phyloP scores from a whole-genome alignment of 345 rosid genomes.

The Euphorbia peplus region DNA sequence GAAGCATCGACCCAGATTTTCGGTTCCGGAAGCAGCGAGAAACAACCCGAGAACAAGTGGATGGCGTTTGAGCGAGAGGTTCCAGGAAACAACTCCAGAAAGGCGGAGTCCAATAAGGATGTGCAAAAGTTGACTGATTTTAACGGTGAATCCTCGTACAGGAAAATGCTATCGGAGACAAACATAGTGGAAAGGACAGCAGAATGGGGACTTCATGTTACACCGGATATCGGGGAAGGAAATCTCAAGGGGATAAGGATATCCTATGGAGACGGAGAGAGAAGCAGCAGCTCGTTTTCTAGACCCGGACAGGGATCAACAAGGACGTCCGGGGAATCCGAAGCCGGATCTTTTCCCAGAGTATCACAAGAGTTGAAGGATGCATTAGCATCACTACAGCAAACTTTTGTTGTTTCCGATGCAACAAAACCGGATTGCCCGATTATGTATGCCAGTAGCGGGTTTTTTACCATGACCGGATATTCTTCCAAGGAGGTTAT shows the following conservation, averaged over 20 bases:
- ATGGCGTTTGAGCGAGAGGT: conserved; percentile 53
- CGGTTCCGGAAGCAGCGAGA: conserved; percentile 16
- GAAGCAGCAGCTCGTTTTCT: conserved; percentile 36
- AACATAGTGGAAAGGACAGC: conserved; percentile 67
- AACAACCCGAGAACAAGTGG: conserved; percentile 47
- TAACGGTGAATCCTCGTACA: conserved; percentile 8
- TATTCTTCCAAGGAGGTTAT: conserved; percentile 74
- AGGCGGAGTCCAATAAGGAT: too few species aligned
- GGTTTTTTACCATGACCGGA: conserved; percentile 92
- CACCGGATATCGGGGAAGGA: conserved; percentile 43
- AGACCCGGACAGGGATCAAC: conserved; percentile 34
- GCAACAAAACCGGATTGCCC: conserved; percentile 88
- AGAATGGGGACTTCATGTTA: conserved; percentile 81
- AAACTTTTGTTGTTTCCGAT: conserved; percentile 94
- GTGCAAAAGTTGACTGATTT: too few species aligned
- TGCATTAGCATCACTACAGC: conserved; percentile 83
- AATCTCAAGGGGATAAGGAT: conserved; percentile 38
- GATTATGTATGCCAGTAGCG: conserved; percentile 88
- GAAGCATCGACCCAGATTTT: not conserved
- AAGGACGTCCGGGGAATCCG: conserved; percentile 67
- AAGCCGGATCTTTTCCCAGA: conserved; percentile 53
- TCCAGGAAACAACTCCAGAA: not conserved
- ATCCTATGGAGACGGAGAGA: conserved; percentile 40
- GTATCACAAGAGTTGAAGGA: conserved; percentile 84
- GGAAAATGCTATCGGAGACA: conserved; percentile 36